These are phyloP conservation scores for Hyaloscypha bicolor DNA, from an alignment of 495 filamentous ascomycete species.

Conservation along the genomic window DNA sequence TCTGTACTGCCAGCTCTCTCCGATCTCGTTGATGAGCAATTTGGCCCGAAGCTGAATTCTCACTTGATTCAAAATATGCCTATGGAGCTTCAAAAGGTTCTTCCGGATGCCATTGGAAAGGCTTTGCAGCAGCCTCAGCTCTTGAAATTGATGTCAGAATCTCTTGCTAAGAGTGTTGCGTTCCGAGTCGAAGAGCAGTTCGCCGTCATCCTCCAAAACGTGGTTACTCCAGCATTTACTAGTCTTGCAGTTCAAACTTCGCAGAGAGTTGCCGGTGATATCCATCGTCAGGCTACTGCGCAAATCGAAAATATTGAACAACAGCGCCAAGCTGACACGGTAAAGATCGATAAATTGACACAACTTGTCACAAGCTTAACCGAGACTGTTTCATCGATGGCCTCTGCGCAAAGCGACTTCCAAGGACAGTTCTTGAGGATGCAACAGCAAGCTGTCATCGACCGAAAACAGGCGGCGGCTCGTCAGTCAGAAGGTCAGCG, in stretches of 20 bases:
- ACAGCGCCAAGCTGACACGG: conserved; percentile 68
- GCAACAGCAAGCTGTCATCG: conserved; percentile 46
- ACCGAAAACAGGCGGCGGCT: conserved; percentile 13
- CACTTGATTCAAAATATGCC: conserved; percentile 45
- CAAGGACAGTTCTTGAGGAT: conserved; percentile 61
- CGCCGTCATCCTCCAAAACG: conserved; percentile 57
- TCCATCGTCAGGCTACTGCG: conserved; percentile 66
- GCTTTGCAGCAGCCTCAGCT: conserved; percentile 71
- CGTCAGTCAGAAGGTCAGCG: conserved; percentile 26
- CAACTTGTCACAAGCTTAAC: conserved; percentile 69
- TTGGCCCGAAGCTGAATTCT: conserved; percentile 36
- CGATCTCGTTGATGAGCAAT: conserved; percentile 46
- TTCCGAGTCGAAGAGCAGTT: conserved; percentile 70
- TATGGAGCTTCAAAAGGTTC: conserved; percentile 51
- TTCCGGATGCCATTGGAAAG: conserved; percentile 49
- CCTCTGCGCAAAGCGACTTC: conserved; percentile 62
- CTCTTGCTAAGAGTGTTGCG: conserved; percentile 59
- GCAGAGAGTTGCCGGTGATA: conserved; percentile 61
- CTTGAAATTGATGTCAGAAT: conserved; percentile 69
- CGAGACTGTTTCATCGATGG: conserved; percentile 72
- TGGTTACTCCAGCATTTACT: conserved; percentile 66
- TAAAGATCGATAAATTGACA: conserved; percentile 84
- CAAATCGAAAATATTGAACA: conserved; percentile 66
- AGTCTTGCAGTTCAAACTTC: conserved; percentile 56
- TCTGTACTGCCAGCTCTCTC: conserved; percentile 46